Base-by-base conservation (phyloP, 2,329 filamentous ascomycete species). In the Phoma sp. region DNA sequence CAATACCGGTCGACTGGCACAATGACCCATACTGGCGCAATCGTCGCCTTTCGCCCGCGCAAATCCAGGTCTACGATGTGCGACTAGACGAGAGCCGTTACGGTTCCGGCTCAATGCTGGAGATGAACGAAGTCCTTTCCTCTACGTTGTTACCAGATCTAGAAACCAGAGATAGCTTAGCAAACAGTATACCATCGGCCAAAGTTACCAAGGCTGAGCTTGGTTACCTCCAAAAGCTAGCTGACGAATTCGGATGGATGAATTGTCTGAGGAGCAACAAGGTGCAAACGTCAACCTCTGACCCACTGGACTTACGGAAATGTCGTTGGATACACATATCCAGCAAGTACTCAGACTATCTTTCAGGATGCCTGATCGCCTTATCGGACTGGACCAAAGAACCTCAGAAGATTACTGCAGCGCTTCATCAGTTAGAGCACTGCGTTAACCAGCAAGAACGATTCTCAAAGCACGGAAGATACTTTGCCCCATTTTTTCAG, bases 241-340 rank as follows among this genome's bases (percentile, higher is more conserved):
- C 75, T 27, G 57, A 67, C 2, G 73, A 77, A 44, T 78, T 75
- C 55, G 77, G 77, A n/a, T 79, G 77, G 77, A 70, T 78, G 60
- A 72, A 76, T 31, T 65, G 69, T 43, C 51, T 79, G 35, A 65
- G 77, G 19, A 67, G 74, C 21, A 56, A 64, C 19, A 61, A 61
- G 3, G 65, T 71, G n/a, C 74, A 78, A 51, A 24, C 22, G 22
- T 6, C 22, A 24, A 24, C 22, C 6, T 24, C 22, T 24, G 22
- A 24, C 22, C 22, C 22, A 24, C 22, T 24, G 22, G 22, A 24
- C 22, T 6, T 24, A 24, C 22, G 22, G 22, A 24, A 24, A 24
- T 24, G 22, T 24, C 22, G 22, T 24, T 78, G 76, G 77, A 76
- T 78, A 55, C 77, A 78, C 52, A 76, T 77, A 32, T 77, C 76